Conservation (phyloP, 1,284 basidiomycete species). For the Fomitopsis schrenkii region DNA sequence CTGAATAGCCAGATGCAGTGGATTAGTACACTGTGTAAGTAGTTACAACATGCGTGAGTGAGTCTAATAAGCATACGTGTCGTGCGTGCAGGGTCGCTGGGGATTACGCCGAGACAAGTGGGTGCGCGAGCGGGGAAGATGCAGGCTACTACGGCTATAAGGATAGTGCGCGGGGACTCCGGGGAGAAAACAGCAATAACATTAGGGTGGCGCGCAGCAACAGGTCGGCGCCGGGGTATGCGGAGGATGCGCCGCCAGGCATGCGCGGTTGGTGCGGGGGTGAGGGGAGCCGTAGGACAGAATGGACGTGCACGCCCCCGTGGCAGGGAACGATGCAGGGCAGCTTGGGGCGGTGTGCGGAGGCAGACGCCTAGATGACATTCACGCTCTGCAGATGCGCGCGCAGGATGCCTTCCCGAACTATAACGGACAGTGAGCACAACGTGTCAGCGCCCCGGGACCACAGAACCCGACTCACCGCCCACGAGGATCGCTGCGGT, state of each 20-base stretch:
- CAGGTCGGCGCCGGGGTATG: no score
- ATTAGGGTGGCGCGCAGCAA: no score
- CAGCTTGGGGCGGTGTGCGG: background rate
- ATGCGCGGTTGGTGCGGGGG: no score
- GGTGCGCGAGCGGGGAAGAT: background rate
- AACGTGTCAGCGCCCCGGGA: background rate
- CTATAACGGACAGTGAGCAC: constrained; percentile 9
- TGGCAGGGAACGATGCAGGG: background rate
- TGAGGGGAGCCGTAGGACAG: no score
- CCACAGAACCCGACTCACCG: constrained; percentile 15
- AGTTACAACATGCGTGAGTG: background rate
- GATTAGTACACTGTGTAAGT: background rate
- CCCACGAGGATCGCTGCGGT: constrained; percentile 30
- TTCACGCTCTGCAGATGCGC: constrained; percentile 30
- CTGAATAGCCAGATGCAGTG: background rate
- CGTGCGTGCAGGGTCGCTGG: background rate
- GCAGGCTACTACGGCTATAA: no score
- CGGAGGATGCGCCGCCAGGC: no score
- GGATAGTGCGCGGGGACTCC: no score
- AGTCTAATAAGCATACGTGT: constrained; percentile 1
- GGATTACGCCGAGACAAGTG: background rate
- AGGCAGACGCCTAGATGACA: constrained; percentile 19
- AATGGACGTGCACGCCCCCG: no score
- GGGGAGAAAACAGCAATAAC: no score
- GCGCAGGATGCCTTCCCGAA: constrained; percentile 30